A percentile compares a stretch with the other conserved stretches of the same genome.
Conservation (phyloP, 129 eudicot genomes). For the Erigeron canadensis region DNA sequence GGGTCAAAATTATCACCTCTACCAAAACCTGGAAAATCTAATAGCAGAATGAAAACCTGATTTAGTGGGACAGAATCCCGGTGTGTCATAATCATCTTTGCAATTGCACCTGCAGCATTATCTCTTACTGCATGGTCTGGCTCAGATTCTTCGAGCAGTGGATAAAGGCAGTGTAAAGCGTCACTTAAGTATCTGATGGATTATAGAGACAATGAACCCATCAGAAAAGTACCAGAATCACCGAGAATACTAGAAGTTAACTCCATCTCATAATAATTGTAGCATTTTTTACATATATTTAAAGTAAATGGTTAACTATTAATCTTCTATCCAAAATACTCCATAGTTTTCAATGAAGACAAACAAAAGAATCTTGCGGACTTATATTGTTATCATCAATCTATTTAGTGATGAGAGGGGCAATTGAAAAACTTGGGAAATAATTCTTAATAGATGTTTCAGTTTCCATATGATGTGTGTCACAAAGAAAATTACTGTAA, state of each 20-base stretch:
- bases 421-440: background rate
- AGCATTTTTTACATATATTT: background rate
- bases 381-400: background rate
- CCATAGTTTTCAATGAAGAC: background rate
- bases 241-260: background rate
- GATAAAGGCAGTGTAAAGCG: constrained; percentile 61
- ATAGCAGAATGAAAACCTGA: constrained; percentile 47
- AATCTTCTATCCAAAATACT: background rate
- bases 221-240: constrained; percentile 11
- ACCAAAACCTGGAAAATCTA: background rate
- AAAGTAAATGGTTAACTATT: background rate
- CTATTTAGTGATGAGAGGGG: too few relatives aligned
- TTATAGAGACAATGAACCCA: constrained; percentile 17
- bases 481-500: background rate
- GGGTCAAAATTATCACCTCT: background rate
- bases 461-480: background rate
- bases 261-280: background rate
- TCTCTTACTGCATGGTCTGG: constrained; percentile 84
- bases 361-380: background rate
- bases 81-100: constrained; percentile 85
- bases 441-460: background rate
- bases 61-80: constrained; percentile 66
- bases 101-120: constrained; percentile 98
- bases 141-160: constrained; percentile 86
- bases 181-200: constrained; percentile 64